Evolutionary conservation across 768 basidiomycete genomes (phyloP).

Genomic region (Auricularia auricula-judae): DNA sequence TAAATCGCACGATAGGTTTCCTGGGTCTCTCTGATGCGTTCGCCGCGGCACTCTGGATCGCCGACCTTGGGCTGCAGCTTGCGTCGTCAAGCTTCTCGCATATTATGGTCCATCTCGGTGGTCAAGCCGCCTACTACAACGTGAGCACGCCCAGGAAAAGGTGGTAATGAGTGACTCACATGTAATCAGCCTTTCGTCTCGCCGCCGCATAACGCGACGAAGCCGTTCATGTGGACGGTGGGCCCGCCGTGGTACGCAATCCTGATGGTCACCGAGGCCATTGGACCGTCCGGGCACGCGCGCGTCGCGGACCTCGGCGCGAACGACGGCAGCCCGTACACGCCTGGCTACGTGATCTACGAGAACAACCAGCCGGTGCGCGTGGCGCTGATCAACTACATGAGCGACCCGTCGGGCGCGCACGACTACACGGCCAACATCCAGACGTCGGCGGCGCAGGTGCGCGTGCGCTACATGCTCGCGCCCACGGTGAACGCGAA

Average conservation of each 20-base stretch:
- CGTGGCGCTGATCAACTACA: constrained; percentile 63
- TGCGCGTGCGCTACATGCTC: constrained; percentile 15
- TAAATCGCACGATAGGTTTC: constrained; percentile 17
- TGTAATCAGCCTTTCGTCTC: constrained; percentile 27
- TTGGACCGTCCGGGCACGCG: constrained; percentile 51
- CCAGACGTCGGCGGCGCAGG: constrained; percentile 27
- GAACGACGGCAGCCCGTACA: constrained; percentile 38
- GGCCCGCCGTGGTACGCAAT: constrained; percentile 68
- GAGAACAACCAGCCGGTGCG: constrained; percentile 53
- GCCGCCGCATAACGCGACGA: constrained; percentile 26
- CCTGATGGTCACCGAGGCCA: constrained; percentile 55
- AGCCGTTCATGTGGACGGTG: constrained; percentile 43
- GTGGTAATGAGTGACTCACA: neutral
- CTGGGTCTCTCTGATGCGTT: constrained; percentile 47
- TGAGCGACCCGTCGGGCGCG: constrained; percentile 46
- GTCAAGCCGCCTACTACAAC: constrained; percentile 56
- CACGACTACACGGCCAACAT: constrained; percentile 44
- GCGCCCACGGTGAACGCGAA: neutral
- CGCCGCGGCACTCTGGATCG: constrained; percentile 48
- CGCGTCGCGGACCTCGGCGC: constrained; percentile 57
- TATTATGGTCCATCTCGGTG: constrained; percentile 46
- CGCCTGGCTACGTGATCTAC: constrained; percentile 65
- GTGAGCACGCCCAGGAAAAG: constrained; percentile 21
- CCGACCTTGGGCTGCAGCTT: constrained; percentile 52
- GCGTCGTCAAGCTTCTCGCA: constrained; percentile 43